phyloP scores from a whole-genome alignment of 1,284 basidiomycete genomes.

The Flammula alnicola region DNA sequence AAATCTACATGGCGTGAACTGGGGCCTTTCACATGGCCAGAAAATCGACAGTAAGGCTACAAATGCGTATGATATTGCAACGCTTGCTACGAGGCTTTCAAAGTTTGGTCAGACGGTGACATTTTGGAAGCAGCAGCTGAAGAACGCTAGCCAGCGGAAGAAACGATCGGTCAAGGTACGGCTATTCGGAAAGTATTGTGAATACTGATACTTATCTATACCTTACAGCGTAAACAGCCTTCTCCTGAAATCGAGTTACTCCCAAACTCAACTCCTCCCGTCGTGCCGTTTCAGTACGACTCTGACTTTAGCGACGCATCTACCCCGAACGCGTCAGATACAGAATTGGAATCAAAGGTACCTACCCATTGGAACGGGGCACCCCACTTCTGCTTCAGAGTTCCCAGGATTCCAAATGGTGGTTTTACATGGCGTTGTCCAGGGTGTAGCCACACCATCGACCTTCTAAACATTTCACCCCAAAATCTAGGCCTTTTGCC shows the following conservation, averaged over 20 bases:
- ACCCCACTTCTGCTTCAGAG: slow-evolving; percentile 32
- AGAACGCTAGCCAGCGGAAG: slow-evolving; percentile 17
- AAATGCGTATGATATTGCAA: slow-evolving; percentile 15
- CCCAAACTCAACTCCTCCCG: neutral
- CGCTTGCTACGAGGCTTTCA: slow-evolving; percentile 26
- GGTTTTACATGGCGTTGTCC: slow-evolving; percentile 40
- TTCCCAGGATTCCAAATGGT: slow-evolving; percentile 39
- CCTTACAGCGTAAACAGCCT: neutral
- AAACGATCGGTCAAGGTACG: slow-evolving; percentile 12
- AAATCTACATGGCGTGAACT: slow-evolving; percentile 20
- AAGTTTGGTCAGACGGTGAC: slow-evolving; percentile 31
- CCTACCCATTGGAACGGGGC: slow-evolving; percentile 24
- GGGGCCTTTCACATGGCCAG: slow-evolving; percentile 33
- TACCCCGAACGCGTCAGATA: slow-evolving; percentile 42
- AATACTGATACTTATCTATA: neutral
- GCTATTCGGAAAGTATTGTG: slow-evolving; percentile 7
- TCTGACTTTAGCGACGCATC: slow-evolving; percentile 56
- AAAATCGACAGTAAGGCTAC: slow-evolving; percentile 4
- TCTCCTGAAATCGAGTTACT: slow-evolving; percentile 6
- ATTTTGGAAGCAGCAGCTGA: slow-evolving; percentile 34
- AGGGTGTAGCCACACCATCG: slow-evolving; percentile 34
- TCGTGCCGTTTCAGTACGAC: slow-evolving; percentile 43
- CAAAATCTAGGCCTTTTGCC: slow-evolving; percentile 22
- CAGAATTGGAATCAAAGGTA: slow-evolving; percentile 32
- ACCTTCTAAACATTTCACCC: slow-evolving; percentile 32